Percentiles rank a stretch among this genome's conserved stretches.
Evolutionary conservation across 1,139 yeast genomes (phyloP).

Genomic region (Suzukiozyma palmioleophila): DNA sequence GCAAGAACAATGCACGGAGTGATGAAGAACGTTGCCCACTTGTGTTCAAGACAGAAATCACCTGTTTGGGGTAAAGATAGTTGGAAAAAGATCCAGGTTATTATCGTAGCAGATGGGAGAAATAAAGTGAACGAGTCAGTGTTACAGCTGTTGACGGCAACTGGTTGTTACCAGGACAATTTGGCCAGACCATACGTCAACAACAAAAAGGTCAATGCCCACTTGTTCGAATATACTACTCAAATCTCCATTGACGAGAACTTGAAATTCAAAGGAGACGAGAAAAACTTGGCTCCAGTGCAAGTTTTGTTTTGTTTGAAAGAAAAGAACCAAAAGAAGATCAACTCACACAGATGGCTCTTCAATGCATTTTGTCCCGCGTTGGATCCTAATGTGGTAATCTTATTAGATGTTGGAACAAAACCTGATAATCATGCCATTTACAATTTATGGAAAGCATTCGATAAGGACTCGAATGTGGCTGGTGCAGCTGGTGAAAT

Average conservation of each 20-base stretch:
- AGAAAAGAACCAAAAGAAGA: conserved; percentile 83
- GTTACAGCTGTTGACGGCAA: conserved; percentile 79
- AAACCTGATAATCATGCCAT: conserved; percentile 80
- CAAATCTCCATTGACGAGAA: conserved; percentile 83
- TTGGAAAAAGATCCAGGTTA: conserved; percentile 92
- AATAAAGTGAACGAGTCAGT: conserved; percentile 79
- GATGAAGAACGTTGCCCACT: conserved; percentile 84
- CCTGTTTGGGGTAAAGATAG: conserved; percentile 92
- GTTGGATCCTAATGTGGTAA: conserved; percentile 81
- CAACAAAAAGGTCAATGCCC: conserved; percentile 85
- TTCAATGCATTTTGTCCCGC: conserved; percentile 90
- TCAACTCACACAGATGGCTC: conserved; percentile 93
- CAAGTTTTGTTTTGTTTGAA: conserved; percentile 87
- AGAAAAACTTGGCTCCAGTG: conserved; percentile 85
- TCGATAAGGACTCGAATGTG: conserved; percentile 90
- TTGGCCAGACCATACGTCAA: conserved; percentile 92
- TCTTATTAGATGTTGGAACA: conserved; percentile 88
- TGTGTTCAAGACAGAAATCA: conserved; percentile 75
- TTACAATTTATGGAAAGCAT: conserved; percentile 94
- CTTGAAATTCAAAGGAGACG: conserved; percentile 71
- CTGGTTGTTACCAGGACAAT: conserved; percentile 95
- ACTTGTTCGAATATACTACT: conserved; percentile 89
- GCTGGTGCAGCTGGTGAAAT: conserved; percentile 99
- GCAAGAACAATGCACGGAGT: conserved; percentile 93
- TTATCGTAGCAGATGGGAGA: conserved; percentile 91